A percentile compares a stretch with the other conserved stretches of the same genome.
These are phyloP conservation scores for Saturnispora sekii DNA, from an alignment of 805 yeast genomes.

Conservation along the genomic window DNA sequence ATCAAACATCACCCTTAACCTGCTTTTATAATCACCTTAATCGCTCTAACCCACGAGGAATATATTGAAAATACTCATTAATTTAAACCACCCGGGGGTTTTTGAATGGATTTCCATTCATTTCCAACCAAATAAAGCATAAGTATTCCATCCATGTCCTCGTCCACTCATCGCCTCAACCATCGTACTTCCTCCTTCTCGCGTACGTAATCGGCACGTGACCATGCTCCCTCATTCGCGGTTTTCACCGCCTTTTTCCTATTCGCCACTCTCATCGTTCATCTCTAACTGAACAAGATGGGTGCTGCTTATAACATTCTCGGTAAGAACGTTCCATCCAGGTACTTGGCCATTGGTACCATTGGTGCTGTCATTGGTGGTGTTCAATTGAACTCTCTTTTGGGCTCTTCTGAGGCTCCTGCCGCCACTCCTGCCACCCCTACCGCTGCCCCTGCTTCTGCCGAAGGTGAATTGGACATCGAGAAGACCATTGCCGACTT, in stretches of 20 bases:
- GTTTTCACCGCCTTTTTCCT: neutral
- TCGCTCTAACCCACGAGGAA: too few species aligned
- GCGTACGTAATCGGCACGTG: too few species aligned
- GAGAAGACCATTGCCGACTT: constrained; percentile 26
- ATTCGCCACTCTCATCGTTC: neutral
- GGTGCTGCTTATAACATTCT: constrained; percentile 76
- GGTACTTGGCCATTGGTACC: constrained; percentile 77
- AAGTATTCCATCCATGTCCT: too few species aligned
- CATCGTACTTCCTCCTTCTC: too few species aligned
- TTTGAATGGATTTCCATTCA: too few species aligned
- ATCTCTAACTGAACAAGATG: constrained; percentile 32
- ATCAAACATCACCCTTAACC: too few species aligned
- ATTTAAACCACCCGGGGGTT: too few species aligned
- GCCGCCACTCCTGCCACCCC: constrained; percentile 12
- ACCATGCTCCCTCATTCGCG: neutral
- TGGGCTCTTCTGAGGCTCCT: constrained; percentile 35
- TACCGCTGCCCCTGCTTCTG: constrained; percentile 10
- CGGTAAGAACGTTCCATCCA: constrained; percentile 77
- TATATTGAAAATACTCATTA: too few species aligned
- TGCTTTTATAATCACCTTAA: too few species aligned
- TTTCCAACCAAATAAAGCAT: too few species aligned
- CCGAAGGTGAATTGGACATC: constrained; percentile 22
- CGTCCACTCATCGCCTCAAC: too few species aligned
- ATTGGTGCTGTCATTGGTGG: constrained; percentile 55
- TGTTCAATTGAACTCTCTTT: constrained; percentile 20